These are phyloP conservation scores for Schizophyllum commune DNA, from an alignment of 1,284 basidiomycete genomes.

Conservation along the genomic window DNA sequence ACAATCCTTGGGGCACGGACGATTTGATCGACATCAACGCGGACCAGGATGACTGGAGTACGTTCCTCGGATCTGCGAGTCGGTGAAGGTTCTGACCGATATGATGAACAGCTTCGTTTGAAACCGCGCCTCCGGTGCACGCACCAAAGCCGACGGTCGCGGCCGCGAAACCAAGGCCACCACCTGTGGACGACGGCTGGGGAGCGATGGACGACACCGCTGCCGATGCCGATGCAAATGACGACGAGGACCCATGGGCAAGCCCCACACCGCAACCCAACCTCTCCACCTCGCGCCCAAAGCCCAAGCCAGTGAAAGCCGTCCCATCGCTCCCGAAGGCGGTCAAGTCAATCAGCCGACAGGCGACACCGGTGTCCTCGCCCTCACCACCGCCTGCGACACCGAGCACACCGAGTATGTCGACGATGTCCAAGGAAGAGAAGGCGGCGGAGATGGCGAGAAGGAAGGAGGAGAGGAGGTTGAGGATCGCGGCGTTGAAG, in stretches of 20 bases:
- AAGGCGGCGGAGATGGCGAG: slow-evolving; percentile 85
- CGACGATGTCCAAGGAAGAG: slow-evolving; percentile 73
- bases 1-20: slow-evolving; percentile 61
- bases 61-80: slow-evolving; percentile 17
- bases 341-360: background rate
- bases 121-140: slow-evolving; percentile 44
- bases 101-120: slow-evolving; percentile 63
- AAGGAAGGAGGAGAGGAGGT: slow-evolving; percentile 81
- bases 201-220: slow-evolving; percentile 5
- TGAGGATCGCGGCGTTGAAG: slow-evolving; percentile 64
- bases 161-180: background rate
- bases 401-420: slow-evolving; percentile 19
- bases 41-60: slow-evolving; percentile 90
- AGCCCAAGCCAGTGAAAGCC: background rate
- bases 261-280: background rate
- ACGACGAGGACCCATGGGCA: slow-evolving; percentile 1
- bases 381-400: slow-evolving; percentile 6
- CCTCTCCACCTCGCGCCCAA: background rate
- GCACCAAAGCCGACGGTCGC: slow-evolving; percentile 8
- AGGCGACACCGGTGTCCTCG: slow-evolving; percentile 6
- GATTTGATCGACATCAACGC: slow-evolving; percentile 90
- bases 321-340: background rate
- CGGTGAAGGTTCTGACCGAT: background rate
- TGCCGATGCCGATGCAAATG: background rate
- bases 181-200: background rate